These are phyloP conservation scores for Colletotrichum sp. DNA, from an alignment of 2,329 filamentous ascomycete species.

Conservation along the genomic window DNA sequence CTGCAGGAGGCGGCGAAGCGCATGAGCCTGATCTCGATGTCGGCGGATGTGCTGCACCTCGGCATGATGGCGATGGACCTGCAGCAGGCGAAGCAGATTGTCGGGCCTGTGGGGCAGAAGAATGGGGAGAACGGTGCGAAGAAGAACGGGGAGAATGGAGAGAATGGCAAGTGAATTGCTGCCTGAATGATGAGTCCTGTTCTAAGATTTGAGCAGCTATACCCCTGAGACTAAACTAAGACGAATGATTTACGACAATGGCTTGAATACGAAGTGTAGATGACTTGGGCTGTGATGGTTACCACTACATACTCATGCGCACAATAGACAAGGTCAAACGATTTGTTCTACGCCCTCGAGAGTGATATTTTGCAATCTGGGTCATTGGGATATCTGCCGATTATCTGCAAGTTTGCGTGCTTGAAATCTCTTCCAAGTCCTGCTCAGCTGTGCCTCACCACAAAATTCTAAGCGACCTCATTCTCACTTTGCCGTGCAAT, in stretches of 20 bases:
- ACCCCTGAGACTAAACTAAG: not conserved
- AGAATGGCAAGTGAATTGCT: not conserved
- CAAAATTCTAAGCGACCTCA: no score
- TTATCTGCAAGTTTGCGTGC: no score
- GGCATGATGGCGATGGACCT: constrained; percentile 25
- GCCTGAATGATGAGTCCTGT: not conserved
- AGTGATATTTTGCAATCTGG: not conserved
- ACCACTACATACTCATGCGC: not conserved
- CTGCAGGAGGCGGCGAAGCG: constrained; percentile 28
- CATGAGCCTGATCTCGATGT: constrained; percentile 27
- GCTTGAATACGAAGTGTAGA: not conserved
- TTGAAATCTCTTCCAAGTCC: no score
- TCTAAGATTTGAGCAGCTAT: not conserved
- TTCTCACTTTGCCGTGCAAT: no score
- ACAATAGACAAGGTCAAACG: not conserved
- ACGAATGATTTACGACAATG: not conserved
- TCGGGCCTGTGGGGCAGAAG: not conserved
- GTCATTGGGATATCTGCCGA: no score
- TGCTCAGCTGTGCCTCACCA: no score
- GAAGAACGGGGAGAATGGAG: constrained; percentile 3
- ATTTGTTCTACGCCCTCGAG: not conserved
- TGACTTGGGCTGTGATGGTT: not conserved
- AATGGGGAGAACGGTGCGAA: not conserved
- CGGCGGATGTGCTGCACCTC: constrained; percentile 29
- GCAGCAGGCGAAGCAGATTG: not conserved